phyloP scores from a whole-genome alignment of 345 rosid genomes.

The Toxicodendron radicans region DNA sequence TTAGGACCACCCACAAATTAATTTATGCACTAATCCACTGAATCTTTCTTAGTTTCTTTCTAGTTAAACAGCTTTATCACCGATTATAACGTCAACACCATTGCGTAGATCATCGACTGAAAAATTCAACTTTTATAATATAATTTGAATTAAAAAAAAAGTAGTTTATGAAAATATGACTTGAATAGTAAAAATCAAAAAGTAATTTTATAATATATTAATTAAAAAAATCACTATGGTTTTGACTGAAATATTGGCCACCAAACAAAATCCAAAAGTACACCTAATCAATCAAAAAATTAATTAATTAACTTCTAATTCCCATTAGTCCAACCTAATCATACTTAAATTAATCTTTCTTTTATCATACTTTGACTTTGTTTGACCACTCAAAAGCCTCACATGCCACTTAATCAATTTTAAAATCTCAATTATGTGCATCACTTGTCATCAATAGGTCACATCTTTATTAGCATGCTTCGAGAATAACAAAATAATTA shows the following conservation, averaged over 20 bases:
- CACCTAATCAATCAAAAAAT: background rate
- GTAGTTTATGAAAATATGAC: too few relatives aligned
- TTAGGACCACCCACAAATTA: too few relatives aligned
- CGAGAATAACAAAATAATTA: background rate
- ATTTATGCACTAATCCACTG: too few relatives aligned
- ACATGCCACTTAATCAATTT: background rate
- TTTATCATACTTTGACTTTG: background rate
- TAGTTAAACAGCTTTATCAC: too few relatives aligned
- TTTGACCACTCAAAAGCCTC: conserved; percentile 4
- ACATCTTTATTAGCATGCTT: conserved; percentile 3
- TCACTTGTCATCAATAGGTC: background rate
- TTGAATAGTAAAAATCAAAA: background rate
- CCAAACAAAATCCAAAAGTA: background rate
- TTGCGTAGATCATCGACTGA: too few relatives aligned
- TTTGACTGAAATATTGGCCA: background rate
- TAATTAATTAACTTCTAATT: background rate
- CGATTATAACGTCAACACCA: too few relatives aligned
- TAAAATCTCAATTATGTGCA: background rate
- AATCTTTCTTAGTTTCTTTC: too few relatives aligned
- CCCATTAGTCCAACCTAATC: background rate
- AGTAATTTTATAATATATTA: too few relatives aligned
- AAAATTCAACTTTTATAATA: too few relatives aligned
- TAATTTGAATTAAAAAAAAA: too few relatives aligned
- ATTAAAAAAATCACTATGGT: background rate
- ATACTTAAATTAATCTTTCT: background rate